Conservation (phyloP, 2,329 filamentous ascomycete species). For the Fusarium compactum region DNA sequence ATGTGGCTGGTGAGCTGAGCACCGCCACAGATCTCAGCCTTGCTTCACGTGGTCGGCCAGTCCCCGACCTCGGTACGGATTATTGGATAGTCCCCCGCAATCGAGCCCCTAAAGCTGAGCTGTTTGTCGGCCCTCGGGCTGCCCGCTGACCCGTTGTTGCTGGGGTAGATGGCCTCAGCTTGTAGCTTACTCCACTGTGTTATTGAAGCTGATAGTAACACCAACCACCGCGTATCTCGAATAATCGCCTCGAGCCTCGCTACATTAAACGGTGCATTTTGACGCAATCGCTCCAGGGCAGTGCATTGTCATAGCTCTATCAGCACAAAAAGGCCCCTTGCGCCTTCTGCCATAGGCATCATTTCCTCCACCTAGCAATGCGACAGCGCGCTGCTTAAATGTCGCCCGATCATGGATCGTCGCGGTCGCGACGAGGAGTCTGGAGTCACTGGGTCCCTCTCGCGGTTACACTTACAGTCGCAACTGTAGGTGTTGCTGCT, state of each 20-base stretch:
- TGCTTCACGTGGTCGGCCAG: conserved; percentile 40
- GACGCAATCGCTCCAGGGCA: conserved; percentile 20
- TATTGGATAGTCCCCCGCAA: conserved; percentile 45
- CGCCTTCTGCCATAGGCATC: conserved; percentile 39
- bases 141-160: conserved; percentile 43
- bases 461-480: conserved; percentile 86
- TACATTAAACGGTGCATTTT: conserved; percentile 25
- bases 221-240: conserved; percentile 48
- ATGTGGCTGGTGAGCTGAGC: conserved; percentile 37
- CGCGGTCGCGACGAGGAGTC: conserved; percentile 71
- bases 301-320: background rate
- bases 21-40: conserved; percentile 25
- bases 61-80: conserved; percentile 45
- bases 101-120: conserved; percentile 44
- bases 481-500: conserved; percentile 85
- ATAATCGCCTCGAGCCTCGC: conserved; percentile 38
- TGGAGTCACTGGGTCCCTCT: conserved; percentile 92
- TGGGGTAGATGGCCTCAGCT: conserved; percentile 46
- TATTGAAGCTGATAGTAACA: conserved; percentile 47
- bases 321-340: conserved; percentile 30
- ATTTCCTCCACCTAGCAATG: conserved; percentile 50
- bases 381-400: conserved; percentile 58
- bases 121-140: conserved; percentile 45
- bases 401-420: conserved; percentile 71
- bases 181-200: conserved; percentile 40